Evolutionary conservation across 345 rosid genomes (phyloP).

Genomic region (Anastatica hierochuntica): DNA sequence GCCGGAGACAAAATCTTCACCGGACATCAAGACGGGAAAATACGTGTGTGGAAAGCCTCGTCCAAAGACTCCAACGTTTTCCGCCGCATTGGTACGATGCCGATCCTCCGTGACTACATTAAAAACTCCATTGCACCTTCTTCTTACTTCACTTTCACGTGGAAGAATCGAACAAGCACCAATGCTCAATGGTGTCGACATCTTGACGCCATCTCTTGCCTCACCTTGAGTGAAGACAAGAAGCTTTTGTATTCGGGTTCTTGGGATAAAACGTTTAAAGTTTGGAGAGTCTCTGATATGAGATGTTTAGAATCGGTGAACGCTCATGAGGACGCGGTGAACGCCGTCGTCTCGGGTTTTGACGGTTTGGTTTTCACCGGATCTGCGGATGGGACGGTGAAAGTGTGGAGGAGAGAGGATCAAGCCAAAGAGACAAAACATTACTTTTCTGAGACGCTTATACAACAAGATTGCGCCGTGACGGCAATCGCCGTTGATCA

Average conservation of each 20-base stretch:
- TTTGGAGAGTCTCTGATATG: conserved; percentile 61
- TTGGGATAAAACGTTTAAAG: conserved; percentile 87
- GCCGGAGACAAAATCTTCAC: conserved; percentile 55
- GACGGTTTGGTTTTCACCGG: conserved; percentile 84
- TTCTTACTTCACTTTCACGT: conserved; percentile 41
- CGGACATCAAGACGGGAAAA: conserved; percentile 92
- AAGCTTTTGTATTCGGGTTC: conserved; percentile 60
- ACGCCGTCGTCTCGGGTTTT: conserved; percentile 55
- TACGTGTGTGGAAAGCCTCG: conserved; percentile 67
- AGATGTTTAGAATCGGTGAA: conserved; percentile 63
- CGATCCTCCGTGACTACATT: conserved; percentile 48
- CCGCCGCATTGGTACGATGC: conserved; percentile 62
- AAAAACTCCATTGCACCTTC: conserved; percentile 50
- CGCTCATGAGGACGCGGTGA: conserved; percentile 82
- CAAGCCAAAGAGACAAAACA: conserved; percentile 86
- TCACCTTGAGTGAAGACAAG: conserved; percentile 58
- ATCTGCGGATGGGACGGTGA: conserved; percentile 76
- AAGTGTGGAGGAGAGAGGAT: conserved; percentile 81
- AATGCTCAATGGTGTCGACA: conserved; percentile 50
- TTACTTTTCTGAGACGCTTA: conserved; percentile 58
- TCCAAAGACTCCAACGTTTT: conserved; percentile 34
- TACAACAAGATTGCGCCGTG: conserved; percentile 80
- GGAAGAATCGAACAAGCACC: conserved; percentile 30
- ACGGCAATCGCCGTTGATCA: conserved; percentile 57
- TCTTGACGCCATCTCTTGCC: conserved; percentile 70